Base-by-base conservation (phyloP, 2,329 filamentous ascomycete genomes). In the Sporothrix schenckii region DNA sequence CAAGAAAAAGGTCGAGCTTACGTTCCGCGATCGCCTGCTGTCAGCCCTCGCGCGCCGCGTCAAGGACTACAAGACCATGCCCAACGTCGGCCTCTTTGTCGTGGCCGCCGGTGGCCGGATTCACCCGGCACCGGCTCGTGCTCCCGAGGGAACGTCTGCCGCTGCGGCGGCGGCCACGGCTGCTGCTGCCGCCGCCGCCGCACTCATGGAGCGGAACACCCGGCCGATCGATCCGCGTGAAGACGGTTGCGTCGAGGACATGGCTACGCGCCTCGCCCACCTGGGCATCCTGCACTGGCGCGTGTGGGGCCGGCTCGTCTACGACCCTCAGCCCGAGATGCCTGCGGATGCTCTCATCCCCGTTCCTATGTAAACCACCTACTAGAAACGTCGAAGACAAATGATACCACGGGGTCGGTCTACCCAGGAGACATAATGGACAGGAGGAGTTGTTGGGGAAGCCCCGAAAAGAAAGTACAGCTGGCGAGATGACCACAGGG, bases 271-370 rank as follows among this genome's bases (percentile, higher is more conserved):
- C 60, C 84, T 97, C 66, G 90, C 92, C 6, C 94, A 97, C 77
- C 88, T 97, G 58, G 89, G 92, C 16, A 85, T 95, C 6, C 81
- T 98, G 30, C 93, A 97, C 80, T 97, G 94, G 93, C 87, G 92
- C 65, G 91, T 97, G 3, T 98, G 94, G 93, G 87, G 87, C 1
- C 87, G 88, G 2, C 83, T 97, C 68, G 88, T 91, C 14, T 97
- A 97, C 77, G 74, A 73, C 9, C 72, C 72, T 5, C 24, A 19
- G n/a, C 56, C 68, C 3, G 56, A 66, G 27, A 30, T 52, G 10
- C 34, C 56, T 24, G 41, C 24, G 2, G 60, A 73, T 41, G 67
- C 58, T 14, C 49, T 70, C 11, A 70, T 70, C 34, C 50, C 68
- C 21, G n/a, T 69, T 27, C 24, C 58, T 47, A 9, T 69, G 53